Percentiles rank a stretch among this genome's conserved stretches.
Evolutionary conservation across 1,284 basidiomycete species (phyloP).

Genomic region (Austroboletus rostrupii): DNA sequence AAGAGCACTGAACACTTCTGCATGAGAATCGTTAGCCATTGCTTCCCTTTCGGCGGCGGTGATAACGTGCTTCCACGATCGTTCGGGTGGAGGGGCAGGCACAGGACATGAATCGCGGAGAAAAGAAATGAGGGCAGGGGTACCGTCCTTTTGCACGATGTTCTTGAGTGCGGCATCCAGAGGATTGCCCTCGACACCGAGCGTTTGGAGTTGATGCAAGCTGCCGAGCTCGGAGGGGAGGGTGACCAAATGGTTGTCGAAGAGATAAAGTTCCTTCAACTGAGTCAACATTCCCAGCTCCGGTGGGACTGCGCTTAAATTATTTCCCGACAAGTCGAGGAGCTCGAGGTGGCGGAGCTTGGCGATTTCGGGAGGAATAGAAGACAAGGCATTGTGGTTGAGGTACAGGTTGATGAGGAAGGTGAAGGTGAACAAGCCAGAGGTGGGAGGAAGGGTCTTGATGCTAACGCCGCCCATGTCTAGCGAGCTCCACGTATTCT

Average conservation of each 20-base stretch:
- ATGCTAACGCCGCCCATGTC: constrained; percentile 96
- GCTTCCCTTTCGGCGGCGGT: constrained; percentile 64
- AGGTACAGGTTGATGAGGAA: constrained; percentile 95
- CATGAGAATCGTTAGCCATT: constrained; percentile 49
- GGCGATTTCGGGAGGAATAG: constrained; percentile 82
- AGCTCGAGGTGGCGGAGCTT: constrained; percentile 84
- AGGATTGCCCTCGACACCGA: constrained; percentile 96
- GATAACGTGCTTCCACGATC: constrained; percentile 78
- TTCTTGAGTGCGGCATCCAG: constrained; percentile 74
- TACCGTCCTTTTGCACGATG: constrained; percentile 92
- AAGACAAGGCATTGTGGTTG: constrained; percentile 89
- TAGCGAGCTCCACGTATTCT: constrained; percentile 84
- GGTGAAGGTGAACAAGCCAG: constrained; percentile 87
- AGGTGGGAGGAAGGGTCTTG: constrained; percentile 82
- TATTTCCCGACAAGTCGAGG: constrained; percentile 92
- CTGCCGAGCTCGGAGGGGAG: constrained; percentile 89
- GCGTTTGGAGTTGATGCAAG: constrained; percentile 87
- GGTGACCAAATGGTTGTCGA: constrained; percentile 88
- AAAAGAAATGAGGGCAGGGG: constrained; percentile 80
- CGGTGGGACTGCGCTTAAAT: constrained; percentile 73
- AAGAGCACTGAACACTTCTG: constrained; percentile 77
- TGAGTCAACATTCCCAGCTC: constrained; percentile 91
- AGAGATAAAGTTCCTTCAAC: constrained; percentile 90
- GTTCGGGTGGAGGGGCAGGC: constrained; percentile 78
- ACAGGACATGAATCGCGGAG: constrained; percentile 87